These are phyloP conservation scores for Thielaviopsis ethacetica DNA, from an alignment of 2,329 filamentous ascomycete genomes.

Conservation along the genomic window DNA sequence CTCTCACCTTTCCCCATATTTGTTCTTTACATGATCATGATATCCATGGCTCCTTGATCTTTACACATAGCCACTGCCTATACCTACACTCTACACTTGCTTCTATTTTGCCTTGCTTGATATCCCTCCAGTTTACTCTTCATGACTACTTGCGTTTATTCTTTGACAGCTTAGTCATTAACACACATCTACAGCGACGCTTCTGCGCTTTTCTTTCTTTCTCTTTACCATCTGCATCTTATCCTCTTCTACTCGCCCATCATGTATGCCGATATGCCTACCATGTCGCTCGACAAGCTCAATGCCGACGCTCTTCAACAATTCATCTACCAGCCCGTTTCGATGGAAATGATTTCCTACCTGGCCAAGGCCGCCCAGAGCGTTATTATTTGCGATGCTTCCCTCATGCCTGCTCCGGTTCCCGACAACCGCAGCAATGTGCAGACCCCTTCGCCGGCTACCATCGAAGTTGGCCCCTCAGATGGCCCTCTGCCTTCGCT, in stretches of 20 bases:
- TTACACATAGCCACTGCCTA: too few relatives aligned
- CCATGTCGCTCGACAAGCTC: constrained; percentile 35
- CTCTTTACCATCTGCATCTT: background rate
- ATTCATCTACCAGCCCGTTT: constrained; percentile 65
- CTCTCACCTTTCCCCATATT: too few relatives aligned
- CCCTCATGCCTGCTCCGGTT: constrained; percentile 31
- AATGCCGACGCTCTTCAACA: constrained; percentile 64
- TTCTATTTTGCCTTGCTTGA: too few relatives aligned
- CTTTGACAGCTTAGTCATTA: too few relatives aligned
- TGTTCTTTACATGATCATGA: too few relatives aligned
- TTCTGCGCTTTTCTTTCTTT: too few relatives aligned
- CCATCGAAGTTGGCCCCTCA: constrained; percentile 29
- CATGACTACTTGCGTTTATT: too few relatives aligned
- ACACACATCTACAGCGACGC: too few relatives aligned
- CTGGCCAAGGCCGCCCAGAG: constrained; percentile 57
- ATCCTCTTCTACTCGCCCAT: background rate
- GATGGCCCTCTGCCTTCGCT: constrained; percentile 55
- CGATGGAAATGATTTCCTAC: constrained; percentile 60
- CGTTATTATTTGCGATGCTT: constrained; percentile 64
- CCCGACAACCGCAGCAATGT: constrained; percentile 15
- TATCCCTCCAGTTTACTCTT: too few relatives aligned
- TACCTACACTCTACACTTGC: too few relatives aligned
- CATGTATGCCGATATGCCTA: constrained; percentile 14
- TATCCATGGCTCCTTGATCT: too few relatives aligned
- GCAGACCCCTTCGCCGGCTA: constrained; percentile 33